Percentiles rank a stretch among this genome's conserved stretches.
phyloP scores from a whole-genome alignment of 169 alveolate species.

The Plasmodium billcollinsi region DNA sequence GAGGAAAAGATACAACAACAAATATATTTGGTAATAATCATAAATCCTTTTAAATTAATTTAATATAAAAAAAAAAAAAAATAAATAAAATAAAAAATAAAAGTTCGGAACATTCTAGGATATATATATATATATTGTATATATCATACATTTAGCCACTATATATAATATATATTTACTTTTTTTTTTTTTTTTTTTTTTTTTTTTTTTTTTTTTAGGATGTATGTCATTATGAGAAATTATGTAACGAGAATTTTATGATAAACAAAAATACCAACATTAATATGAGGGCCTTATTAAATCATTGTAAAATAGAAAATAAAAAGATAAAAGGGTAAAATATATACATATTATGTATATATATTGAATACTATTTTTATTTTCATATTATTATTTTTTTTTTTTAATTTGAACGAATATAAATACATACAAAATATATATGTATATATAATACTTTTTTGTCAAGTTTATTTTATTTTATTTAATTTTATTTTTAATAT shows the following conservation, averaged over 20 bases:
- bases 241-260: constrained; percentile 48
- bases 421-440: too few relatives aligned
- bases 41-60: background rate
- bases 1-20: constrained; percentile 75
- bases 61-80: background rate
- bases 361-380: background rate
- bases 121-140: too few relatives aligned
- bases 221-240: constrained; percentile 50
- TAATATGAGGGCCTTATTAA: constrained; percentile 38
- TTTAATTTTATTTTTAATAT: too few relatives aligned
- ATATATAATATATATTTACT: background rate
- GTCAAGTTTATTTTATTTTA: too few relatives aligned
- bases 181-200: background rate
- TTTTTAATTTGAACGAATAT: background rate
- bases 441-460: too few relatives aligned
- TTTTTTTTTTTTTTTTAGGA: constrained; percentile 28
- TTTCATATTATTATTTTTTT: too few relatives aligned
- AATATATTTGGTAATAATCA: constrained; percentile 43
- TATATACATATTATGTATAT: background rate
- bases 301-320: constrained; percentile 6
- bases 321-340: constrained; percentile 3
- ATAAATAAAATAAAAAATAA: background rate
- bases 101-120: background rate
- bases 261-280: constrained; percentile 35
- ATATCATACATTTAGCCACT: background rate